A percentile compares a stretch with the other conserved stretches of the same genome.
phyloP scores from a whole-genome alignment of 495 filamentous ascomycete genomes.

The Parathielavia hyrcaniae region DNA sequence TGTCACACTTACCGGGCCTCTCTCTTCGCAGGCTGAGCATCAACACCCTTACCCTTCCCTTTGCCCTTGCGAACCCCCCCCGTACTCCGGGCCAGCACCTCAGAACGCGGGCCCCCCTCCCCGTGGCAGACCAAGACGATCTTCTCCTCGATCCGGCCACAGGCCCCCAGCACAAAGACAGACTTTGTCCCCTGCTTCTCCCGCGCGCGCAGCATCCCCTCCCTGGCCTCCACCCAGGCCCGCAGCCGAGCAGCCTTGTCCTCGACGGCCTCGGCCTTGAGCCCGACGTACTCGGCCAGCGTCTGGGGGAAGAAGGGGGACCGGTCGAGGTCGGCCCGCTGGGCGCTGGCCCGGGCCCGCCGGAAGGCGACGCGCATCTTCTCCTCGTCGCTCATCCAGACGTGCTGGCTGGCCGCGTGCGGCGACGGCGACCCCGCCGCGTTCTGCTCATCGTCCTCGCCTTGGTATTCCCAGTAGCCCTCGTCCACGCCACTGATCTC shows the following conservation, averaged over 20 bases:
- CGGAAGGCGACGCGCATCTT: background rate
- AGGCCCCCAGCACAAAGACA: background rate
- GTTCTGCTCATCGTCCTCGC: background rate
- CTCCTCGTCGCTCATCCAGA: background rate
- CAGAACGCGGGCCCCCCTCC: background rate
- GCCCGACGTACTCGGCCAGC: background rate
- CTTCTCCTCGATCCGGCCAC: background rate
- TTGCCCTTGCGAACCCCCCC: no score
- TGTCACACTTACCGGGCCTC: no score
- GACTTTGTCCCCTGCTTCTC: background rate
- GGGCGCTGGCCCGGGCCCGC: background rate
- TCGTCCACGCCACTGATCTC: background rate
- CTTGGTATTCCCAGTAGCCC: background rate
- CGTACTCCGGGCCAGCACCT: no score
- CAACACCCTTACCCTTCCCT: no score
- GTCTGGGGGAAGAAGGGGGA: conserved; percentile 11
- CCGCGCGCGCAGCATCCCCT: background rate
- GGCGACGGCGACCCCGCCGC: background rate
- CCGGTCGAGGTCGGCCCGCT: background rate
- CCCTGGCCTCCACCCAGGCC: background rate
- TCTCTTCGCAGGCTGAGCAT: no score
- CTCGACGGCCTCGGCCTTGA: background rate
- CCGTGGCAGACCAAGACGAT: background rate
- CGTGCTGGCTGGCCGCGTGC: background rate
- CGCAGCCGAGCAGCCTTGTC: background rate